These are phyloP conservation scores for Acorus calamus DNA, from an alignment of 106 monocot species.

Conservation along the genomic window DNA sequence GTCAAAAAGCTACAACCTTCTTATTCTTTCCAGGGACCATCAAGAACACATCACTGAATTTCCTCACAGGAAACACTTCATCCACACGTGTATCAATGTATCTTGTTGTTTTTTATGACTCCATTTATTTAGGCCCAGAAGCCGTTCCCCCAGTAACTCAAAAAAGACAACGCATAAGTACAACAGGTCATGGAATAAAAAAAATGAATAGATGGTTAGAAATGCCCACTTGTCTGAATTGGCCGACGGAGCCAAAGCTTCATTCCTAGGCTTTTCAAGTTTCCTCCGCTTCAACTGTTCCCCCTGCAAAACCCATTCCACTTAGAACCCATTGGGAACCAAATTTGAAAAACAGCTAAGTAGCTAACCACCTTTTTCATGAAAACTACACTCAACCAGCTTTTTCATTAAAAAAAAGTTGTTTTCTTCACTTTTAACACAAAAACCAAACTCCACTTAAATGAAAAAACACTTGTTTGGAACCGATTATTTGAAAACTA, in stretches of 20 bases:
- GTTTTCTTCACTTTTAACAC: too few species aligned
- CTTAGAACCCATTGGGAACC: too few species aligned
- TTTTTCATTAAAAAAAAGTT: too few species aligned
- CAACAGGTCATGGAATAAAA: background rate
- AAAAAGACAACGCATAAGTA: background rate
- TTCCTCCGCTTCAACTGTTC: constrained; percentile 58
- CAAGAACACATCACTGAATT: constrained; percentile 48
- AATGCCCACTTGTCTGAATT: constrained; percentile 20
- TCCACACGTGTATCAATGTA: constrained; percentile 45
- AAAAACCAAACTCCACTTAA: too few species aligned
- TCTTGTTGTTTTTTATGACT: constrained; percentile 34
- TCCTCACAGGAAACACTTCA: constrained; percentile 50
- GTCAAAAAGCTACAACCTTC: constrained; percentile 19
- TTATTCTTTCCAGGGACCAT: constrained; percentile 34
- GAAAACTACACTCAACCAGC: too few species aligned
- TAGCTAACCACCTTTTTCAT: too few species aligned
- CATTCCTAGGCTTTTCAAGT: constrained; percentile 9
- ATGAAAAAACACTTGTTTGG: too few species aligned
- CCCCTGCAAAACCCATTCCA: too few species aligned
- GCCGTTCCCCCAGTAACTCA: constrained; percentile 1
- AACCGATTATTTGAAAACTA: too few species aligned
- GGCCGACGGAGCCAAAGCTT: background rate
- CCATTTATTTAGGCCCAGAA: constrained; percentile 11
- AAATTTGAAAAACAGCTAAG: too few species aligned
- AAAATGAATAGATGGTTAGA: background rate